Conservation (phyloP, 805 yeast genomes). For the Pachysolen tannophilus region DNA sequence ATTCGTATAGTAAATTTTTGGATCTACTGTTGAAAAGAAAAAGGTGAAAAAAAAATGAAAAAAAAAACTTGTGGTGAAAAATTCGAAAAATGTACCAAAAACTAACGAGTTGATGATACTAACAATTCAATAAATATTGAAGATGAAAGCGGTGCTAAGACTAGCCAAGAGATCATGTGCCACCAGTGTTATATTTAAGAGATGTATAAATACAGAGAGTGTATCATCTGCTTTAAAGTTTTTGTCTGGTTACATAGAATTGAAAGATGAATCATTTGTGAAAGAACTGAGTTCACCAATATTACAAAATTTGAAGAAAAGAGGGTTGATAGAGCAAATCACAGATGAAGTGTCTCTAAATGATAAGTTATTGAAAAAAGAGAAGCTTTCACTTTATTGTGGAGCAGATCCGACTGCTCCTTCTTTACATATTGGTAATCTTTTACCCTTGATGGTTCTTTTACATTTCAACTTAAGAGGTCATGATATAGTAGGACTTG, state of each 20-base stretch:
- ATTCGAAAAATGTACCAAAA: too few relatives aligned
- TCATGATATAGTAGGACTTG: slow-evolving; percentile 72
- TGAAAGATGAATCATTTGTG: slow-evolving; percentile 16
- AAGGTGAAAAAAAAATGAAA: too few relatives aligned
- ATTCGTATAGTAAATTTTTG: too few relatives aligned
- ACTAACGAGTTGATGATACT: too few relatives aligned
- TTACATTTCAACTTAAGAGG: slow-evolving; percentile 83
- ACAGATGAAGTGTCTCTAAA: slow-evolving; percentile 28
- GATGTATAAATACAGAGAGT: too few relatives aligned
- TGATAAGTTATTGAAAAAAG: slow-evolving; percentile 14
- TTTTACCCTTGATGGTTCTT: slow-evolving; percentile 78
- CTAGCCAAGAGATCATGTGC: too few relatives aligned
- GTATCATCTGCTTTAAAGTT: slow-evolving; percentile 14
- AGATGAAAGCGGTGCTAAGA: too few relatives aligned
- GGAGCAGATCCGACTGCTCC: slow-evolving; percentile 96
- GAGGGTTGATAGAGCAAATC: slow-evolving; percentile 38
- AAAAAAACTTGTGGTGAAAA: too few relatives aligned
- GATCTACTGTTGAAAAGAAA: too few relatives aligned
- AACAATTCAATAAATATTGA: too few relatives aligned
- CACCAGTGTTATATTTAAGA: too few relatives aligned
- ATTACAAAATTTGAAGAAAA: slow-evolving; percentile 28
- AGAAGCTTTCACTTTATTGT: slow-evolving; percentile 60
- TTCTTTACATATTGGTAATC: slow-evolving; percentile 85
- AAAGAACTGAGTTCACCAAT: slow-evolving; percentile 30
- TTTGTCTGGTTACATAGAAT: slow-evolving; percentile 14